Evolutionary conservation across 345 rosid genomes (phyloP).

Genomic region (Euphorbia peplus): DNA sequence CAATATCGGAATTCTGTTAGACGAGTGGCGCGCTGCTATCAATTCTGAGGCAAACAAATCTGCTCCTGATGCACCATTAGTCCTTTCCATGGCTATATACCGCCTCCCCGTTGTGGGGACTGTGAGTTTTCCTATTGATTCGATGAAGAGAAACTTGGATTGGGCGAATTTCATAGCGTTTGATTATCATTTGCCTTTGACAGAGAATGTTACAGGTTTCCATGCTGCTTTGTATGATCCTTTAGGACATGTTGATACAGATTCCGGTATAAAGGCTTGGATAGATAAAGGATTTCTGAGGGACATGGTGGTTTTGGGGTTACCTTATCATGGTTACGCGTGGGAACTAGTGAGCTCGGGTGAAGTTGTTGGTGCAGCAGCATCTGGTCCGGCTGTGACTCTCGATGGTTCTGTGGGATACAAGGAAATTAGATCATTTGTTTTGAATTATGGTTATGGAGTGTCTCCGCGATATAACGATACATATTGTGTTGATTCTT

Average conservation of each 20-base stretch:
- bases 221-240: slow-evolving; percentile 33
- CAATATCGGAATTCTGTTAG: slow-evolving; percentile 17
- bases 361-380: slow-evolving; percentile 9
- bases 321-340: slow-evolving; percentile 36
- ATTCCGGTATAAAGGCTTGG: slow-evolving; percentile 31
- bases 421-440: slow-evolving; percentile 12
- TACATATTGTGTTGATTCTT: slow-evolving; percentile 33
- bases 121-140: slow-evolving; percentile 22
- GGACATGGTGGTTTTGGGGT: slow-evolving; percentile 27
- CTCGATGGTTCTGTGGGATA: slow-evolving; percentile 27
- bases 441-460: slow-evolving; percentile 28
- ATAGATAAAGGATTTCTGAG: slow-evolving; percentile 23
- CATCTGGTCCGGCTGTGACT: slow-evolving; percentile 9
- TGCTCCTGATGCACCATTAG: not conserved
- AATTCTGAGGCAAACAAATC: slow-evolving; percentile 17
- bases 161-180: slow-evolving; percentile 30
- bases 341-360: slow-evolving; percentile 22
- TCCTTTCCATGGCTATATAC: slow-evolving; percentile 22
- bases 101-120: slow-evolving; percentile 2
- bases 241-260: slow-evolving; percentile 18
- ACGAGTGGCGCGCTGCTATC: slow-evolving; percentile 29
- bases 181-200: slow-evolving; percentile 30
- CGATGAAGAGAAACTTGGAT: slow-evolving; percentile 25
- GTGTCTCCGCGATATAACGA: slow-evolving; percentile 24
- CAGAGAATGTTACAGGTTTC: slow-evolving; percentile 28